A percentile compares a stretch with the other conserved stretches of the same genome.
These are phyloP conservation scores for Coemansia sp. DNA, from an alignment of 192 early-diverging fungal species.

Conservation along the genomic window DNA sequence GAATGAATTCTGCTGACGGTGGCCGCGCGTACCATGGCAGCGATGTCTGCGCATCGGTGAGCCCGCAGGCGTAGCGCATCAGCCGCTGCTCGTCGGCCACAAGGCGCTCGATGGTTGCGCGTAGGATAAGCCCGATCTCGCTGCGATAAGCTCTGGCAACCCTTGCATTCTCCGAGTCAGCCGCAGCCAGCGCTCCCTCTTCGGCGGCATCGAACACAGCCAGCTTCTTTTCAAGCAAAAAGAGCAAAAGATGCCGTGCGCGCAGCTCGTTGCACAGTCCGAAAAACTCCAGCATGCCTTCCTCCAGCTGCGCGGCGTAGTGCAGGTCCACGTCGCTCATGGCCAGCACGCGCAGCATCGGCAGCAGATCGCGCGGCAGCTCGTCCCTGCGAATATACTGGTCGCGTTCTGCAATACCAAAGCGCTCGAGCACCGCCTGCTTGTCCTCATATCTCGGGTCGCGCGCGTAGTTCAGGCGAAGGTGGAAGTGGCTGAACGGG, in stretches of 20 bases:
- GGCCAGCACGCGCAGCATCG: constrained; percentile 63
- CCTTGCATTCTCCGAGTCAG: constrained; percentile 32
- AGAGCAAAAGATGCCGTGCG: constrained; percentile 50
- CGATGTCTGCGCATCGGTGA: not conserved
- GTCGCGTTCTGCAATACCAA: constrained; percentile 31
- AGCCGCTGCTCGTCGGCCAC: constrained; percentile 3
- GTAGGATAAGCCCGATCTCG: constrained; percentile 30
- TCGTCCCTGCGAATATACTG: constrained; percentile 50
- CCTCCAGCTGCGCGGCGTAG: constrained; percentile 11
- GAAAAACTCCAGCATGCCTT: constrained; percentile 32
- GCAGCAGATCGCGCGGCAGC: constrained; percentile 51
- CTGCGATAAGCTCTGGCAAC: constrained; percentile 55
- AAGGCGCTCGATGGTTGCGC: constrained; percentile 11
- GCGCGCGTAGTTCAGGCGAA: constrained; percentile 60
- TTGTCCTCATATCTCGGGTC: constrained; percentile 53
- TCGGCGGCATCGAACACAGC: constrained; percentile 11
- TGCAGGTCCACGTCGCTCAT: constrained; percentile 59
- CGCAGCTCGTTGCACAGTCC: constrained; percentile 60
- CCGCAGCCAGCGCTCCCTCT: not conserved
- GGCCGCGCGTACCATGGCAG: constrained; percentile 6
- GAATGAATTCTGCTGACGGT: not conserved
- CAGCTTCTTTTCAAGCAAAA: constrained; percentile 50
- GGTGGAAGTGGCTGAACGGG: constrained; percentile 54
- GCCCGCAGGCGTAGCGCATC: constrained; percentile 8
- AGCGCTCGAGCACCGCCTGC: constrained; percentile 41